Evolutionary conservation across 2,329 filamentous ascomycete species (phyloP), one percentile per base, ranked within the genome.

Genomic region (Colletotrichum chlorophyti): DNA sequence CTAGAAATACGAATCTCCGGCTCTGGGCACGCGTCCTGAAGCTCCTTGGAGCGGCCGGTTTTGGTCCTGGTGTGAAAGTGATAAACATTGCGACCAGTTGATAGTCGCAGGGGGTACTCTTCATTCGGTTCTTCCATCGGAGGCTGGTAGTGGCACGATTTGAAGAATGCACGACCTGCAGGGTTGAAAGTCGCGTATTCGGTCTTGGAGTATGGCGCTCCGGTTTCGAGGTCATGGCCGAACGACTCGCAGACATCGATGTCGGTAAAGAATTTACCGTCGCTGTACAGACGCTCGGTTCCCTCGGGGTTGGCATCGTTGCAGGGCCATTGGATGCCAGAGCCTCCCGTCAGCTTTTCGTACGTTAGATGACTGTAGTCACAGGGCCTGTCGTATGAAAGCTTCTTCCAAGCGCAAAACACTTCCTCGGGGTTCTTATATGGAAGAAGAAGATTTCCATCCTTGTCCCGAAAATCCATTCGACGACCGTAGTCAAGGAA

Each of bases 1-100:
- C 58, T 43, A 1, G 68, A 72, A 6, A 75, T 50, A 12, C 66
- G 62, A 3, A 73, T 60, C 17, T 65, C 62, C 0, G 72, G 69
- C 43, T 72, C 70, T 0, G 65, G 65, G 50, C 66, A 65, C 0
- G 67, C 66, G 15, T 68, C 57, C 53, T 73, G 71, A 50, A 75
- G 61, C 26, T 59, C 55, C 23, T 46, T 46, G n/a, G 66, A 67
- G 14, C 72, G 53, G 4, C 72, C 72, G 2, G 71, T 75, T 62
- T 74, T 74, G 1, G 72, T 73, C 10, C 72, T 61, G 3, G 72
- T 75, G 58, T 74, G 72, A 58, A 74, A 74, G 23, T 74, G 72
- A 42, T 69, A 64, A 2, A 68, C 68, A 31, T 40, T 24, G 19
- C 37, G 37, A n/a, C 37, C 37, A 10, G 37, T 75, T 0, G 70